Base-by-base conservation (phyloP, 1,284 basidiomycete genomes). In the Ganoderma sp. region DNA sequence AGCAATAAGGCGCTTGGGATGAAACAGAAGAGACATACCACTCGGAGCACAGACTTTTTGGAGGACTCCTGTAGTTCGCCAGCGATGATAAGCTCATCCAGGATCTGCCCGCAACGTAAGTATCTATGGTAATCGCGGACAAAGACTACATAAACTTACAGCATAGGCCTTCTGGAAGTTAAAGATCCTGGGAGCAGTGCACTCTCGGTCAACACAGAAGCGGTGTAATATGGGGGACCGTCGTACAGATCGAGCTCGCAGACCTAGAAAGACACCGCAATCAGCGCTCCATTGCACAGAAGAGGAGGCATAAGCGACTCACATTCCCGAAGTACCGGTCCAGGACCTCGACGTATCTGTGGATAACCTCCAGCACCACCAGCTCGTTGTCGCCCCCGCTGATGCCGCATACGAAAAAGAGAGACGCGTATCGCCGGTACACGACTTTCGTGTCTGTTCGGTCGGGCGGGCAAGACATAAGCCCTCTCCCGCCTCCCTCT, bases 281-380 rank as follows among this genome's bases (percentile, higher is more conserved):
- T 72, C 19, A 12, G 39, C 25, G n/a, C 61, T 73, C 64, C 69
- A 34, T 8, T 10, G 19, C 14, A 63, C 61, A 45, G n/a, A 32
- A 17, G 10, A 63, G 61, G 12, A 19, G 63, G 68, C 58, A 15
- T 63, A 57, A 22, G 52, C 12, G 9, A 83, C 90, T 73, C 78
- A 97, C 96, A 78, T 99, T 99, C 66, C 98, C 98, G 84, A 99
- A 99, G 82, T 99, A 99, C 62, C 97, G 87, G 80, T 99, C 98
- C 67, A 99, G 82, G n/a, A 99, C 94, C 79, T 99, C 98, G 69
- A 99, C 98, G 76, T 98, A 99, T 77, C 98, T 91, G 81, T 99
- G 98, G 66, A 99, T 96, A 73, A 99, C 92, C 83, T 99, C 97
- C 67, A 99, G 86, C 1, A 97, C 97, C 71, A 97, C 88, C 71